These are phyloP conservation scores for Neurospora sp. DNA, from an alignment of 495 filamentous ascomycete species.

Conservation along the genomic window DNA sequence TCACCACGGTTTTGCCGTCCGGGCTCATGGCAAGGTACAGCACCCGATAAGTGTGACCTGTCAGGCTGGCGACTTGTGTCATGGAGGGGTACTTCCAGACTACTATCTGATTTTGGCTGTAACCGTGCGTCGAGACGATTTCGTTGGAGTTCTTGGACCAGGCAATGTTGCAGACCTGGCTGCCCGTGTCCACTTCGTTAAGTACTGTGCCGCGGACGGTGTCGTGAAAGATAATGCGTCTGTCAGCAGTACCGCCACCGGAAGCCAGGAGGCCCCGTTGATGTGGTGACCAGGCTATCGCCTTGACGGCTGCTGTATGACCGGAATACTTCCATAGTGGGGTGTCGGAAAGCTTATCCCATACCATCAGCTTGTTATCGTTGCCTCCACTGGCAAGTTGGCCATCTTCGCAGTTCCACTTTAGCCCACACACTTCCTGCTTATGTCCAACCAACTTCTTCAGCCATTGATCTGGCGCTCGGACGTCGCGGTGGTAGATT, in stretches of 20 bases:
- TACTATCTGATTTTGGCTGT: slow-evolving; percentile 94
- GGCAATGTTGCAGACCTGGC: slow-evolving; percentile 91
- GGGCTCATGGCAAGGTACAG: slow-evolving; percentile 96
- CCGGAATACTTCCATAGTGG: slow-evolving; percentile 88
- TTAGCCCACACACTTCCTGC: slow-evolving; percentile 95
- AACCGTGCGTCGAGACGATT: slow-evolving; percentile 95
- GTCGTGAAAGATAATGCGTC: slow-evolving; percentile 96
- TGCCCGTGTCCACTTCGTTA: slow-evolving; percentile 87
- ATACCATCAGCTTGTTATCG: slow-evolving; percentile 96
- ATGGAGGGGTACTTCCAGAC: slow-evolving; percentile 98
- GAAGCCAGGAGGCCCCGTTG: slow-evolving; percentile 89
- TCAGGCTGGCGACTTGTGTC: slow-evolving; percentile 89
- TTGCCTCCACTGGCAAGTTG: slow-evolving; percentile 96
- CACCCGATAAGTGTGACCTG: slow-evolving; percentile 92
- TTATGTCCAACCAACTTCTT: slow-evolving; percentile 86
- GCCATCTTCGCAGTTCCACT: slow-evolving; percentile 92
- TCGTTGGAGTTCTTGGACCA: slow-evolving; percentile 96
- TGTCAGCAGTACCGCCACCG: slow-evolving; percentile 90
- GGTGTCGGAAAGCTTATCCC: slow-evolving; percentile 83
- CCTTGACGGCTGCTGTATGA: slow-evolving; percentile 92
- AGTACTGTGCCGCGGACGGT: slow-evolving; percentile 68
- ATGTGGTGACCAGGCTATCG: slow-evolving; percentile 97
- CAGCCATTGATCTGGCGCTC: slow-evolving; percentile 83
- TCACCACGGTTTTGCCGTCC: slow-evolving; percentile 86
- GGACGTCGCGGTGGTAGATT: slow-evolving; percentile 92